Evolutionary conservation across 148 eudicot species (phyloP), one percentile per base, ranked within the genome.

Genomic region (Oxyria digyna): DNA sequence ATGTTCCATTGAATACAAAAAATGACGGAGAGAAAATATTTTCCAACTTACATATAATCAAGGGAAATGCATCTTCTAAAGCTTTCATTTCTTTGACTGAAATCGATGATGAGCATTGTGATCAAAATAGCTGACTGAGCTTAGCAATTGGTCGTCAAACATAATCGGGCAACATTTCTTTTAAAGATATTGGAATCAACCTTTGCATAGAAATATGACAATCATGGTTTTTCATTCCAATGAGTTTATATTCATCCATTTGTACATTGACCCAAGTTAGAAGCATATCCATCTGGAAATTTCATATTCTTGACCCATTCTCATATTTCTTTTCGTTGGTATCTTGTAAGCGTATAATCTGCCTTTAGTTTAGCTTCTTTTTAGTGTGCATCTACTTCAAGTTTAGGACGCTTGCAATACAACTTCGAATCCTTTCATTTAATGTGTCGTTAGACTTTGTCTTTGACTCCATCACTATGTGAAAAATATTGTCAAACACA

Each of bases 11-110:
- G 50, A 45, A n/a, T 45, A n/a, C 50, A 45, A 45, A 45, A 2
- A 45, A 45, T 45, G 3, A 45, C 0, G 79, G 77, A 2, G 74
- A 68, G 20, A 74, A 77, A 7, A 72, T 68, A 6, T 23, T 67
- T 59, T 75, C 79, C 4, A 81, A 57, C 27, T 76, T 77, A 52
- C 76, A 74, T 11, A 76, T 24, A 15, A 69, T 74, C 3, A 42
- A 55, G 11, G 67, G 55, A 21, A 75, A 49, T 6, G 64, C 8
- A 26, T 43, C 17, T 42, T 74, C 65, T 13, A 48, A 75, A 7
- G 17, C 21, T 11, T 62, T 10, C 21, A 78, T 12, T 8, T 73
- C 77, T 1, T 50, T 41, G 1, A 42, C n/a, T 15, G 33, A 15
- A 17, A 76, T 48, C 2, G 42, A 32, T 20, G 33, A 48, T 3